phyloP scores from a whole-genome alignment of 768 basidiomycete genomes.

The Trametopsis cervina region DNA sequence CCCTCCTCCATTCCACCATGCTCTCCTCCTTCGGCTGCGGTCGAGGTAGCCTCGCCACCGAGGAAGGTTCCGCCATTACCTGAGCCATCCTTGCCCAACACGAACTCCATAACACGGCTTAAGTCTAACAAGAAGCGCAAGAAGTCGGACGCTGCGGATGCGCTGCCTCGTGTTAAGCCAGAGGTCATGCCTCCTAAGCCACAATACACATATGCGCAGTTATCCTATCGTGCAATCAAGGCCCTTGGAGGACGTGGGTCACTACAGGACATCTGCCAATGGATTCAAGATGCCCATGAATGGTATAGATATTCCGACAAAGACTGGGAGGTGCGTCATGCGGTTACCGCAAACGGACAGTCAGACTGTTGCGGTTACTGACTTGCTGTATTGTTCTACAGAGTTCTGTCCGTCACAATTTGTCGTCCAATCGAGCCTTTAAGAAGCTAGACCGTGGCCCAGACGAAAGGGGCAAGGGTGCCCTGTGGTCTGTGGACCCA shows the following conservation, averaged over 20 bases:
- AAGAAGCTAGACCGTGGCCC: constrained; percentile 81
- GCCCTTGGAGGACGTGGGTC: constrained; percentile 81
- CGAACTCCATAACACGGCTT: constrained; percentile 34
- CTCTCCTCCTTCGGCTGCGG: constrained; percentile 52
- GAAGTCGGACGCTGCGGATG: constrained; percentile 39
- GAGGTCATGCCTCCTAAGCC: constrained; percentile 87
- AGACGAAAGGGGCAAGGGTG: constrained; percentile 86
- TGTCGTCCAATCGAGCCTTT: constrained; percentile 91
- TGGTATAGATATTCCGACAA: constrained; percentile 86
- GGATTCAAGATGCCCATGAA: constrained; percentile 85
- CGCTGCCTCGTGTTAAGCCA: constrained; percentile 41
- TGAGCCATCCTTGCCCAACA: constrained; percentile 53
- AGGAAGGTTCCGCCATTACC: constrained; percentile 41
- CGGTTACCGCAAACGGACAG: no score
- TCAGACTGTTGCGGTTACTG: no score
- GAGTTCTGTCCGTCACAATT: constrained; percentile 92
- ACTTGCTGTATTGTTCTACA: constrained; percentile 4
- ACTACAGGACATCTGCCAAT: constrained; percentile 83
- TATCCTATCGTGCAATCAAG: constrained; percentile 87
- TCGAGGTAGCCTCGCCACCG: constrained; percentile 18
- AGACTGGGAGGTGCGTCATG: constrained; percentile 79
- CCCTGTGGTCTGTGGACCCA: constrained; percentile 88
- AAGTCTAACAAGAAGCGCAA: constrained; percentile 62
- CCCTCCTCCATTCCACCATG: constrained; percentile 75
- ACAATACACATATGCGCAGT: constrained; percentile 81